Percentiles rank a stretch among this genome's conserved stretches.
Evolutionary conservation across 148 eudicot species (phyloP).

Genomic region (Bassia scoparia): DNA sequence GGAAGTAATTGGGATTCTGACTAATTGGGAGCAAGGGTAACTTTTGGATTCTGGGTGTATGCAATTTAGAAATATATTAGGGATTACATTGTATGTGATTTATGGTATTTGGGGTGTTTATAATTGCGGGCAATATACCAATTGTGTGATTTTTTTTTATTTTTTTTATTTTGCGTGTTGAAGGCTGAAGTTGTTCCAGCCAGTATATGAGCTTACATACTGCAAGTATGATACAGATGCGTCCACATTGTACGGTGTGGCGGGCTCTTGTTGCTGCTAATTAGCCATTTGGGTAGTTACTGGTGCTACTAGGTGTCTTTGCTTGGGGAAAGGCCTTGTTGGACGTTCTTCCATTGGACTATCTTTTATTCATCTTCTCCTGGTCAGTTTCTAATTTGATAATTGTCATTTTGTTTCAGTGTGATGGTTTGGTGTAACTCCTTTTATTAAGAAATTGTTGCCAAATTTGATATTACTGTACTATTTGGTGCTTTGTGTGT

Average conservation of each 20-base stretch:
- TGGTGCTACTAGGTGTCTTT: slow-evolving; percentile 83
- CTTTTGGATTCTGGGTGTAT: too few relatives aligned
- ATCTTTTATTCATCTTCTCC: slow-evolving; percentile 72
- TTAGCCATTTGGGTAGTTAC: slow-evolving; percentile 66
- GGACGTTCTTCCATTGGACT: slow-evolving; percentile 49
- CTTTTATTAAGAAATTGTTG: background rate
- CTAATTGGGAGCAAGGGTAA: too few relatives aligned
- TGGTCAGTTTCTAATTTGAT: slow-evolving; percentile 39
- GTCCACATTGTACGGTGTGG: slow-evolving; percentile 74
- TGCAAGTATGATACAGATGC: slow-evolving; percentile 80
- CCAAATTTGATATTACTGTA: background rate
- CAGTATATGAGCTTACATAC: slow-evolving; percentile 71
- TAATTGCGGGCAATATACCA: too few relatives aligned
- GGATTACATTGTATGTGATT: too few relatives aligned
- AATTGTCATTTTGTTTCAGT: background rate
- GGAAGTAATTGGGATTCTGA: too few relatives aligned
- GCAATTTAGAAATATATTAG: too few relatives aligned
- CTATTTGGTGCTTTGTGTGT: background rate
- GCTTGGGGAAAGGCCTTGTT: slow-evolving; percentile 80
- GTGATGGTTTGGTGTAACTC: background rate
- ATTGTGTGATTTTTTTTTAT: background rate
- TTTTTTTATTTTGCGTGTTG: background rate
- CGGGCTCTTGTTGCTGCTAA: slow-evolving; percentile 71
- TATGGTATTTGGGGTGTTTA: background rate
- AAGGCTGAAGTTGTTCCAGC: slow-evolving; percentile 69